Conservation (phyloP, 805 yeast genomes). For the Jamesozyma piceae region DNA sequence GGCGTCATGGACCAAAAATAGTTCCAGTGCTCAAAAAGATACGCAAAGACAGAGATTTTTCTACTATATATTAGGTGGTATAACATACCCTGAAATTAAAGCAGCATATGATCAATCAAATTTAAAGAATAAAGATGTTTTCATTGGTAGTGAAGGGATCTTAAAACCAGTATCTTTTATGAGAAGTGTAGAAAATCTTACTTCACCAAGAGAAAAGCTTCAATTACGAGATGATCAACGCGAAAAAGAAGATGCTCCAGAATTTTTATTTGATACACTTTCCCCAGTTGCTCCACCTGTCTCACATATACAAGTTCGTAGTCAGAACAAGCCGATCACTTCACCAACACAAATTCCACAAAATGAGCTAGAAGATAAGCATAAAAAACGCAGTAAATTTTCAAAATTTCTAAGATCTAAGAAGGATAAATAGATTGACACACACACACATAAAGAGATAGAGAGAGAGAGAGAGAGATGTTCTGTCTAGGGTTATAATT, state of each 20-base stretch:
- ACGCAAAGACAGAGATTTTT: conserved; percentile 58
- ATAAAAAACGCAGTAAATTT: conserved; percentile 40
- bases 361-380: conserved; percentile 21
- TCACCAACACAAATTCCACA: conserved; percentile 1
- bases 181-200: conserved; percentile 32
- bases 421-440: conserved; percentile 10
- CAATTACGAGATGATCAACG: conserved; percentile 33
- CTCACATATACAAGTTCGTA: conserved; percentile 17
- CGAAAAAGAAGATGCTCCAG: conserved; percentile 35
- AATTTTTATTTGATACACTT: conserved; percentile 31
- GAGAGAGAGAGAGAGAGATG: no score
- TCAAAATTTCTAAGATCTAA: conserved; percentile 36
- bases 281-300: conserved; percentile 19
- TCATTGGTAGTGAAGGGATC: conserved; percentile 72
- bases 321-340: conserved; percentile 11
- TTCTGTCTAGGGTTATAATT: no score
- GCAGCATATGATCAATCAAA: conserved; percentile 62
- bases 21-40: conserved; percentile 18
- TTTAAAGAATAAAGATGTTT: conserved; percentile 58
- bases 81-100: conserved; percentile 73
- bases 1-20: conserved; percentile 64
- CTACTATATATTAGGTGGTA: conserved; percentile 82
- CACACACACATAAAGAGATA: not conserved
- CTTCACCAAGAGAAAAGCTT: conserved; percentile 34
- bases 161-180: conserved; percentile 43